Evolutionary conservation across 225 moss, liverwort and hornwort species (phyloP).

Genomic region (Straminergon stramineum): DNA sequence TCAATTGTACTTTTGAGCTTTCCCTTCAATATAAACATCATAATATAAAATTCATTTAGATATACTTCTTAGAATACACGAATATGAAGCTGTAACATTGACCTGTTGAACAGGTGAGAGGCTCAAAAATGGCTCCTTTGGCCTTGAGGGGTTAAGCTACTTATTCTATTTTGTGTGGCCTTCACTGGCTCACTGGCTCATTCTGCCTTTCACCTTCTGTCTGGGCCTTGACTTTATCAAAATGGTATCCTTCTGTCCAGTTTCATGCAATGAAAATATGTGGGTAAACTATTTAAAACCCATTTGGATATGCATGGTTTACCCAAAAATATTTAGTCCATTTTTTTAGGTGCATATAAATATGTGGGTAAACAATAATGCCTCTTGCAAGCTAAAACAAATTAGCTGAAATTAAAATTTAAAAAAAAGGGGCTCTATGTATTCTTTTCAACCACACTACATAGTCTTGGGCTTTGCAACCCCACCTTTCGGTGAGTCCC

Average conservation of each 20-base stretch:
- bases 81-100: too few species aligned
- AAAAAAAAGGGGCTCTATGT: neutral
- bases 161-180: too few species aligned
- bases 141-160: too few species aligned
- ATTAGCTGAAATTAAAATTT: neutral
- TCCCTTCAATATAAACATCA: too few species aligned
- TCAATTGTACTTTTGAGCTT: too few species aligned
- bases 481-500: neutral
- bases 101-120: too few species aligned
- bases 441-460: neutral
- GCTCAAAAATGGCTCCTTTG: too few species aligned
- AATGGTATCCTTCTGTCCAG: neutral
- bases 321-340: neutral
- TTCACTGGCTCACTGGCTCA: neutral
- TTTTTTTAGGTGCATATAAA: too few species aligned
- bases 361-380: neutral
- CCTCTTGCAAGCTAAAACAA: neutral
- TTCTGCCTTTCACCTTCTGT: neutral
- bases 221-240: neutral
- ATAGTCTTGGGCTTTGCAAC: fast-evolving
- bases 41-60: too few species aligned
- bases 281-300: too few species aligned
- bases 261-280: neutral
- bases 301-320: neutral
- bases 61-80: too few species aligned